Evolutionary conservation across 768 basidiomycete species (phyloP).

Genomic region (Tricholoma flavovirens): DNA sequence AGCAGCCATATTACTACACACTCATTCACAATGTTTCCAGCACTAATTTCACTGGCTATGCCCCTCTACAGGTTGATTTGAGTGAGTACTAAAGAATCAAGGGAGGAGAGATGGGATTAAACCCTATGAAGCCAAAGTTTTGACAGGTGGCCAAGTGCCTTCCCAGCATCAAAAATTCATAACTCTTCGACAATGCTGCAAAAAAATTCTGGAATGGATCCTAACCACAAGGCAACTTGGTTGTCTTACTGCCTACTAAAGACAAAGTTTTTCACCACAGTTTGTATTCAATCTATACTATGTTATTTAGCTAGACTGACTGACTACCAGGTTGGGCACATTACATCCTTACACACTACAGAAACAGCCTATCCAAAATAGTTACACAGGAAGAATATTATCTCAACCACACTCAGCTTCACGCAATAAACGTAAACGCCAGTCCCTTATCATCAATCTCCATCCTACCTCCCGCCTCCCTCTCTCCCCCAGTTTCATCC

Average conservation of each 20-base stretch:
- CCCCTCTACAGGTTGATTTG: no score
- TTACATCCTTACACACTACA: no score
- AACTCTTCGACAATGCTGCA: not conserved
- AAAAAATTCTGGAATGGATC: not conserved
- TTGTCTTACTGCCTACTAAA: not conserved
- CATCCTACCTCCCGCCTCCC: conserved; percentile 28
- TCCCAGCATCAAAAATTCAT: not conserved
- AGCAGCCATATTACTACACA: no score
- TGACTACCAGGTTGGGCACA: no score
- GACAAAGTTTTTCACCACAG: not conserved
- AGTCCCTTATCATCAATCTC: conserved; percentile 43
- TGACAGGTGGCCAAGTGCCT: no score
- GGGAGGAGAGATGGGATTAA: no score
- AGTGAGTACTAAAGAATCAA: no score
- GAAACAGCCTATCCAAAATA: no score
- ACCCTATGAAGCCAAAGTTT: no score
- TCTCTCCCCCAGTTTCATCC: conserved; percentile 7
- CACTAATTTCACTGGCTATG: no score
- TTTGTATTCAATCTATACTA: not conserved
- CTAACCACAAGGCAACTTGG: not conserved
- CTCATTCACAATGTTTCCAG: no score
- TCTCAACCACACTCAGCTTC: not conserved
- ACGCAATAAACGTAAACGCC: conserved; percentile 43
- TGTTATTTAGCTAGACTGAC: not conserved
- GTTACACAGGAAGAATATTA: no score